These are phyloP conservation scores for Claviceps cyperi DNA, from an alignment of 2,329 filamentous ascomycete genomes.

Conservation along the genomic window DNA sequence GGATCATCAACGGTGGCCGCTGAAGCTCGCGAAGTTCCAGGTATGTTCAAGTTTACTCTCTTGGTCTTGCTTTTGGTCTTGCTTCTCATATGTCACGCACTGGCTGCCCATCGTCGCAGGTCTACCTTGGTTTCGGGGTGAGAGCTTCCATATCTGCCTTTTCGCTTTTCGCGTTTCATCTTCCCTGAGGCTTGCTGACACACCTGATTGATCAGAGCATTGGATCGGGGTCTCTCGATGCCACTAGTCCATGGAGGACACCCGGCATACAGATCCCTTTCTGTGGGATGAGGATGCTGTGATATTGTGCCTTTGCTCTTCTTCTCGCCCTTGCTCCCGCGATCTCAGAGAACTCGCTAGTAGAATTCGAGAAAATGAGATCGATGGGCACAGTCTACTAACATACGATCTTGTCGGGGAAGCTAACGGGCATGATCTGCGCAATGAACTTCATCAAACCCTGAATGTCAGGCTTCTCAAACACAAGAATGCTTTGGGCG, in stretches of 20 bases:
- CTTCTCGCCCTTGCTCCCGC: conserved; percentile 32
- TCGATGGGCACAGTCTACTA: conserved; percentile 52
- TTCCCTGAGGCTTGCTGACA: background rate
- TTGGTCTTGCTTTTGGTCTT: background rate
- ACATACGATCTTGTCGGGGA: conserved; percentile 33
- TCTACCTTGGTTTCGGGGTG: no score
- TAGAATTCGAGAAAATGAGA: conserved; percentile 43
- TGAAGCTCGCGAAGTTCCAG: background rate
- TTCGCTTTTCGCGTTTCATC: background rate
- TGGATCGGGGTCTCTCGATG: background rate
- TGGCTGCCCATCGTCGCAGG: no score
- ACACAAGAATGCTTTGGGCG: conserved; percentile 41
- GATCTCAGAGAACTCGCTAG: conserved; percentile 37
- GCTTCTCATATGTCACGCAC: background rate
- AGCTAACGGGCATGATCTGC: conserved; percentile 15
- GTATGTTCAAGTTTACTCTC: background rate
- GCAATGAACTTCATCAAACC: conserved; percentile 35
- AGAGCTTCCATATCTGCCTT: background rate
- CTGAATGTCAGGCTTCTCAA: conserved; percentile 43
- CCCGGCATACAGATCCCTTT: conserved; percentile 47
- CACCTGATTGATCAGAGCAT: background rate
- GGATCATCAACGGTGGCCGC: background rate
- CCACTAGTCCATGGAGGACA: conserved; percentile 13
- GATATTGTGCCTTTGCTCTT: conserved; percentile 47
- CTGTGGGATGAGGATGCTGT: conserved; percentile 57